Evolutionary conservation across 2,329 filamentous ascomycete species (phyloP), one percentile per base, ranked within the genome.

Genomic region (Aspergillus brunneoviolaceus): DNA sequence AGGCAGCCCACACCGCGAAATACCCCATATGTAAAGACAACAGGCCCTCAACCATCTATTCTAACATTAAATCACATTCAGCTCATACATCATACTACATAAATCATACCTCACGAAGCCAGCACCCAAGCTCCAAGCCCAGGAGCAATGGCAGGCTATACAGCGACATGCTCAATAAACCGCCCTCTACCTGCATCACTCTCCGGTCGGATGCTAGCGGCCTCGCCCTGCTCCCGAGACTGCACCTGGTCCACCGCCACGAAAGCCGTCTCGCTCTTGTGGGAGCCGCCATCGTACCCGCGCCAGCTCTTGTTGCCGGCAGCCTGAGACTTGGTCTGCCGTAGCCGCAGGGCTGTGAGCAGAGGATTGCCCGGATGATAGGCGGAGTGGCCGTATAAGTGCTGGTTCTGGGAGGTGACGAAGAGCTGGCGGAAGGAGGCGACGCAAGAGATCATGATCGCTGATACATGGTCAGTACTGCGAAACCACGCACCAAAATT

Each of bases 361-460:
- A 45, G 9, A 1, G 39, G 14, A 19, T 19, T 45, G 6, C 14
- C 39, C 16, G 39, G 39, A 9, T 45, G 39, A 45, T 51, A 45
- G 3, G 16, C 39, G 2, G 39, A 39, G 9, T 55, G 54, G 11
- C 57, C 35, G n/a, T 39, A 59, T 1, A 59, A 35, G 2, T 51
- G 57, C 33, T 55, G 52, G 31, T 59, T 63, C 11, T 66, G 60
- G 0, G 62, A 59, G 3, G 52, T 52, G 6, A 65, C 58, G n/a
- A 64, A 63, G 6, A 64, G 55, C 19, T 67, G 65, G 1, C 63
- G 55, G 11, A 65, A 60, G 1, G 65, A 65, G 6, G 60, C 59
- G 14, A 63, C 54, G 42, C 63, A 65, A 21, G 45, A 45, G 16
- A 56, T 21, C 14, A 56, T 49, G 14, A 33, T 56, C 14, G 54